phyloP scores from a whole-genome alignment of 2,329 filamentous ascomycete species.

The Bimuria novae-zelandiae region DNA sequence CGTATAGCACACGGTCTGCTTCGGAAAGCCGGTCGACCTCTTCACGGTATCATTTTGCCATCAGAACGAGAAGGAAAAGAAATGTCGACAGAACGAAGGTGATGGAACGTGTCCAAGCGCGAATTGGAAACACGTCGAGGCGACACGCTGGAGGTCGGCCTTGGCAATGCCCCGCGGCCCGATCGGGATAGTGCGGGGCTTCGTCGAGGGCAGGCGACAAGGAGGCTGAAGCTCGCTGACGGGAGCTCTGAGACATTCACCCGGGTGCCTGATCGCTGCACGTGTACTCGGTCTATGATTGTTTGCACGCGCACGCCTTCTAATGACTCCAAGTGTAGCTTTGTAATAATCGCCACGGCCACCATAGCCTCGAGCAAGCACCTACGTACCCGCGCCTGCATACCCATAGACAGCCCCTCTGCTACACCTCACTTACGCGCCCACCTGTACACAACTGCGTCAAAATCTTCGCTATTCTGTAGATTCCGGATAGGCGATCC shows the following conservation, averaged over 20 bases:
- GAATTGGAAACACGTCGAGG: neutral
- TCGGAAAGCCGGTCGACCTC: too few species aligned
- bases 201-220: neutral
- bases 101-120: too few species aligned
- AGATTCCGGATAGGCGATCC: neutral
- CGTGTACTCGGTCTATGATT: conserved; percentile 18
- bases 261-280: conserved; percentile 24
- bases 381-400: neutral
- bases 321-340: conserved; percentile 26
- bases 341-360: conserved; percentile 8
- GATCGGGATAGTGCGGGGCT: conserved; percentile 6
- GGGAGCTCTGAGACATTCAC: conserved; percentile 26
- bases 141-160: neutral
- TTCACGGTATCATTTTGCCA: too few species aligned
- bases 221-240: conserved; percentile 6
- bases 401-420: neutral
- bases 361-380: neutral
- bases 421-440: neutral
- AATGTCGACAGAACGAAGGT: too few species aligned
- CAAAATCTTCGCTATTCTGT: too few species aligned
- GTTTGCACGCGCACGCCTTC: conserved; percentile 6
- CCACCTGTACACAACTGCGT: neutral
- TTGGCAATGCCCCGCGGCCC: conserved; percentile 1
- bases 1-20: too few species aligned
- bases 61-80: too few species aligned